Evolutionary conservation across 1,284 basidiomycete species (phyloP), one percentile per base, ranked within the genome.

Genomic region (Apiotrichum gamsii): DNA sequence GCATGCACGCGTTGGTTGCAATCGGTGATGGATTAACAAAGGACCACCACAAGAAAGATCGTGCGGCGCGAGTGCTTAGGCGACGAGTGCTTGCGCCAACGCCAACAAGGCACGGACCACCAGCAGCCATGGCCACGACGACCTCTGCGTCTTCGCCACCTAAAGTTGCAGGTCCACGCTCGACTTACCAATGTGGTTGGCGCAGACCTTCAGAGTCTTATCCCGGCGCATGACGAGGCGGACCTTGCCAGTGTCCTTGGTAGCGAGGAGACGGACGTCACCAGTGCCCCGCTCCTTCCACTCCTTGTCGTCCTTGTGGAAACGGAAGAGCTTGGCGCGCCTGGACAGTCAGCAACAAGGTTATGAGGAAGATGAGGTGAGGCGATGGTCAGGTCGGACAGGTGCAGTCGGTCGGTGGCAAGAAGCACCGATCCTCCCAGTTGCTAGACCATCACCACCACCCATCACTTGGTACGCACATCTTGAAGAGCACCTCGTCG

Each of bases 181-280:
- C 16, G 33, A 82, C 90, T 76, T 67, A 96, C 94, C 82, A 61
- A 82, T 77, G 76, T 98, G 95, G 78, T 99, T 99, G 53, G 95
- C 95, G 77, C 95, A 98, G 72, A 98, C 93, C 76, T 99, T 98
- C 74, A 93, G 80, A 39, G 95, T 98, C 84, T 97, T 97, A 80
- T 99, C 95, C 74, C 95, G 87, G 75, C 95, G 81, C 95, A 99
- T 99, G 69, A 99, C 90, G 55, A 99, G 82, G 54, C 95, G 82
- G 63, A 95, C 80, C 76, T 96, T 97, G 77, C 85, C 83, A 35
- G 84, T 87, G 67, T 82, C 80, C 75, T 86, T 90, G 78, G 93
- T 87, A 67, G 83, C 77, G 57, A 94, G 80, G 51, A 94, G 78
- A 67, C 87, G 84, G 57, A 88, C 87, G 67, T 93, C 89, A 36